phyloP scores from a whole-genome alignment of 164 flowering plant species.

The Aristolochia californica region DNA sequence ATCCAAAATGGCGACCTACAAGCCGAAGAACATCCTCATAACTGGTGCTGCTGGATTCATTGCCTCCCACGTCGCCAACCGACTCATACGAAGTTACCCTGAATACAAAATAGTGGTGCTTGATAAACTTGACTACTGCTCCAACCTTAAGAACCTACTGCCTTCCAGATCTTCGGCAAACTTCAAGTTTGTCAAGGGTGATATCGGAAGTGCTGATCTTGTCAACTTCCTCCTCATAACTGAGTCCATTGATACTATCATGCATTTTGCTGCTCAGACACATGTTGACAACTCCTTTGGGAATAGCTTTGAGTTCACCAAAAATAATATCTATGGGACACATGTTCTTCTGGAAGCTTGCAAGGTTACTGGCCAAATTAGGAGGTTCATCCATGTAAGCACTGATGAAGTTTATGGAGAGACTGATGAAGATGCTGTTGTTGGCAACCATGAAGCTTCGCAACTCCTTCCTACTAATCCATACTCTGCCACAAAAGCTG shows the following conservation, averaged over 20 bases:
- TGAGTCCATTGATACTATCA: slow-evolving; percentile 57
- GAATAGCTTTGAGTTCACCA: slow-evolving; percentile 69
- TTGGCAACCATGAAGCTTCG: slow-evolving; percentile 69
- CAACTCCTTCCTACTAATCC: slow-evolving; percentile 69
- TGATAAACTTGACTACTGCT: slow-evolving; percentile 71
- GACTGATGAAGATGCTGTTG: slow-evolving; percentile 65
- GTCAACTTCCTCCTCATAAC: slow-evolving; percentile 59
- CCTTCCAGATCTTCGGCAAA: slow-evolving; percentile 51
- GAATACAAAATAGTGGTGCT: slow-evolving; percentile 68
- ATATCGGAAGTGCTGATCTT: slow-evolving; percentile 62
- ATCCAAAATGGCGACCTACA: slow-evolving; percentile 16
- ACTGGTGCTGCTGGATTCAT: slow-evolving; percentile 80
- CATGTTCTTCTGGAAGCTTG: slow-evolving; percentile 72
- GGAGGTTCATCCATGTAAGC: slow-evolving; percentile 69
- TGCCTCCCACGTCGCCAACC: slow-evolving; percentile 59
- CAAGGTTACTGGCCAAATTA: slow-evolving; percentile 60
- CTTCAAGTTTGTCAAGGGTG: slow-evolving; percentile 71
- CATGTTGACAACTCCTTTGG: slow-evolving; percentile 76
- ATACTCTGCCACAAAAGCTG: slow-evolving; percentile 71
- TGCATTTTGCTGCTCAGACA: slow-evolving; percentile 79
- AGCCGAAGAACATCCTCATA: slow-evolving; percentile 59
- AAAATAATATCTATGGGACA: slow-evolving; percentile 65
- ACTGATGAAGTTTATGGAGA: slow-evolving; percentile 76
- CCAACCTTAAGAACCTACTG: slow-evolving; percentile 49
- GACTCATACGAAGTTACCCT: slow-evolving; percentile 52